Base-by-base conservation (phyloP, 148 eudicot species). In the Arbutus unedo region DNA sequence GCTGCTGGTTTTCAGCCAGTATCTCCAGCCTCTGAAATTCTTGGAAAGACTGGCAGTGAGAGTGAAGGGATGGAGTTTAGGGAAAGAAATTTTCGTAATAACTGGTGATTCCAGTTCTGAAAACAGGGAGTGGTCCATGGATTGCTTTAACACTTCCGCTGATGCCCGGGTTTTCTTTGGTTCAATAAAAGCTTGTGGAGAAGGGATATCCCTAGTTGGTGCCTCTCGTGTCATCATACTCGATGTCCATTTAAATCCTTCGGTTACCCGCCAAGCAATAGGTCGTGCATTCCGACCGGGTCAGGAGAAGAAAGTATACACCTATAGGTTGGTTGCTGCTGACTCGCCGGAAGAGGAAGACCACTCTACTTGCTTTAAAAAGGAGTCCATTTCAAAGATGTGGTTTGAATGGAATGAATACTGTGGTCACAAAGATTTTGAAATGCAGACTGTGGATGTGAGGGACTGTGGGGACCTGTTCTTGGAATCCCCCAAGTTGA, bases 231-330 rank as follows among this genome's bases (percentile, higher is more conserved):
- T 96, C n/a, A 92, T 96, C 3, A 92, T 96, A 56, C 70, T 96
- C 48, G 99, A 96, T 76, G 92, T 94, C 23, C 99, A 91, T 68
- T 57, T 94, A 47, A 96, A 96, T 80, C 95, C 98, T 1, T 96
- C 99, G 0, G 98, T 96, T 0, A 91, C 99, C 18, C 96, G 98
- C 79, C 99, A 96, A 88, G 99, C 99, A 43, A 87, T 96, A 59
- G 99, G 99, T 5, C 96, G 98, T 45, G 99, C 99, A 15, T 96
- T 94, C 82, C 88, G 98, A 62, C 99, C 99, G 8, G 97, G 98
- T 44, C 99, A 96, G 84, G 87, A 45, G 80, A 93, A 86, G 87
- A 96, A 93, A 81, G 98, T 96, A 2, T 90, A 82, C 67, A 79
- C 88, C 0, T 96, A 96, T 51, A 77, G 98, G 70, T 82, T 96